Conservation (phyloP, 164 flowering plant species). For the Dillenia suffruticosa region DNA sequence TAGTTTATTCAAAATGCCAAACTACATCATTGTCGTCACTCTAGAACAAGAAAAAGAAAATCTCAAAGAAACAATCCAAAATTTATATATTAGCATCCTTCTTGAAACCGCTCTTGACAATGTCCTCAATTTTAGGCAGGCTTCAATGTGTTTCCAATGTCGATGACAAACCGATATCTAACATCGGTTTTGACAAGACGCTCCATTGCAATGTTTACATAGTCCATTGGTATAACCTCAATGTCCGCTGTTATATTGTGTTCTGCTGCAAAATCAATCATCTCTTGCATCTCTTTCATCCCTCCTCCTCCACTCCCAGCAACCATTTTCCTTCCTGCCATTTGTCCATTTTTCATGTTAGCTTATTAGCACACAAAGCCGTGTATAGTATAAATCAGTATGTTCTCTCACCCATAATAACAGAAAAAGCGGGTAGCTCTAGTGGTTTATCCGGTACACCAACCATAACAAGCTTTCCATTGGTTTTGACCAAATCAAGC, state of each 20-base stretch:
- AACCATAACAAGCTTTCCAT: constrained; percentile 56
- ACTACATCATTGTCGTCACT: too few relatives aligned
- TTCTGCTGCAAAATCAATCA: constrained; percentile 36
- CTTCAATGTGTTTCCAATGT: constrained; percentile 32
- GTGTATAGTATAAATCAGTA: neutral
- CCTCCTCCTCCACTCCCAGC: constrained; percentile 37
- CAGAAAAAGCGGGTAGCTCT: constrained; percentile 34
- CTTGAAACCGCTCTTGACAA: too few relatives aligned
- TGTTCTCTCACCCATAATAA: constrained; percentile 35
- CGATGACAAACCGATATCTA: constrained; percentile 38
- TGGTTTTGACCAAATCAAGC: constrained; percentile 34
- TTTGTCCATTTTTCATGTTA: too few relatives aligned
- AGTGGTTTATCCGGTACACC: constrained; percentile 50
- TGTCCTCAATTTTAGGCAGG: neutral
- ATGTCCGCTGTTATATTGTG: constrained; percentile 32
- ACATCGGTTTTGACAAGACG: constrained; percentile 37
- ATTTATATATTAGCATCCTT: too few relatives aligned
- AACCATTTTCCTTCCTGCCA: constrained; percentile 31
- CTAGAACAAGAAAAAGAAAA: too few relatives aligned
- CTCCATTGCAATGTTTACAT: constrained; percentile 44
- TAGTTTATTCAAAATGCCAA: too few relatives aligned
- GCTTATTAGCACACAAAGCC: too few relatives aligned
- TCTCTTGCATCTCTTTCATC: constrained; percentile 40
- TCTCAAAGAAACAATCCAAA: too few relatives aligned
- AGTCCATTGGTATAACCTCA: constrained; percentile 39